phyloP scores from a whole-genome alignment of 345 rosid genomes.

The Mercurialis annua region DNA sequence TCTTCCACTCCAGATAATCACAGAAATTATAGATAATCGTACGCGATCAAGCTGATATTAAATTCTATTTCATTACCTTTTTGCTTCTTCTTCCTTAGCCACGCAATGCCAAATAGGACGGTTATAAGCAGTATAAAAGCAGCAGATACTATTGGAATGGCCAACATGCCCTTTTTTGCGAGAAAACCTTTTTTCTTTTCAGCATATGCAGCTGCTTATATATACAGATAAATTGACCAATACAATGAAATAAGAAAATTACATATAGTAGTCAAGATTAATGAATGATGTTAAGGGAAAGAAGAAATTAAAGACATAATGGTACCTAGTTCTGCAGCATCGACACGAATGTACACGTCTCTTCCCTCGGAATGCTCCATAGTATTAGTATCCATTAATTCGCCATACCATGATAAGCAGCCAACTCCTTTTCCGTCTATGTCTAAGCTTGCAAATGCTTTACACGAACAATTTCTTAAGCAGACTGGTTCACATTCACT shows the following conservation, averaged over 20 bases:
- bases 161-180: conserved; percentile 27
- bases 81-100: conserved; percentile 27
- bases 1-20: neutral
- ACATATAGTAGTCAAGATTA: too few species aligned
- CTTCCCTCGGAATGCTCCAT: conserved; percentile 35
- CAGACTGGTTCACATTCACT: conserved; percentile 4
- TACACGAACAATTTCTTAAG: conserved; percentile 37
- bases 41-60: neutral
- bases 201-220: conserved; percentile 26
- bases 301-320: conserved; percentile 3
- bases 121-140: conserved; percentile 12
- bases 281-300: neutral
- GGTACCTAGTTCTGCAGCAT: conserved; percentile 47
- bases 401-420: conserved; percentile 51
- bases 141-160: conserved; percentile 14
- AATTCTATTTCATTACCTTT: conserved; percentile 23
- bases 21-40: neutral
- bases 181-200: conserved; percentile 19
- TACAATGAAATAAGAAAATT: neutral
- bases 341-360: conserved; percentile 46
- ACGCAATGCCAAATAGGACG: conserved; percentile 7
- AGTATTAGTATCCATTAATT: conserved; percentile 41
- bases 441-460: conserved; percentile 45
- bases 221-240: too few species aligned
- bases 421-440: conserved; percentile 36